A percentile compares a stretch with the other conserved stretches of the same genome.
phyloP scores from a whole-genome alignment of 164 flowering plant species.

The Hamamelis virginiana region DNA sequence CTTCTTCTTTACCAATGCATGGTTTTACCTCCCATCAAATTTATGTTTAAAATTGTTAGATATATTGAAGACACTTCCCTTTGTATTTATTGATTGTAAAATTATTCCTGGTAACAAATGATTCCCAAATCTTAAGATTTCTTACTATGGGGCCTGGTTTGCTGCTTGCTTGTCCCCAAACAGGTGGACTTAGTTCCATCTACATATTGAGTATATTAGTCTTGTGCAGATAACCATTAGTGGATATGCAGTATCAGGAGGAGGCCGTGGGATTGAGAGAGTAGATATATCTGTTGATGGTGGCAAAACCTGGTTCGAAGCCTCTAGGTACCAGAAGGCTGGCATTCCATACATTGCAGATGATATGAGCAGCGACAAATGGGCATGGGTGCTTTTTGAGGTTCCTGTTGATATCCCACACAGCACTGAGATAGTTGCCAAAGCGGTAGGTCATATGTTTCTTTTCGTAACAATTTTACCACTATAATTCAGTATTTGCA shows the following conservation, averaged over 20 bases:
- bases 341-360: constrained; percentile 61
- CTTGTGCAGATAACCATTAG: constrained; percentile 56
- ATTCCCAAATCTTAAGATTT: neutral
- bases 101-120: neutral
- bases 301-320: constrained; percentile 93
- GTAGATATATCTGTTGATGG: constrained; percentile 90
- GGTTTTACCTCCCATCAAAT: neutral
- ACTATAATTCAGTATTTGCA: neutral
- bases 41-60: neutral
- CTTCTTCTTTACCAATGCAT: too few relatives aligned
- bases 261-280: constrained; percentile 95
- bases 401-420: constrained; percentile 43
- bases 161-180: neutral
- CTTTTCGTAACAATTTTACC: neutral
- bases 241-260: constrained; percentile 96
- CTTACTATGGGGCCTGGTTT: neutral
- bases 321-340: constrained; percentile 63
- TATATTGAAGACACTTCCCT: neutral
- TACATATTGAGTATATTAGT: neutral
- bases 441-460: constrained; percentile 60
- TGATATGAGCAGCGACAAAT: constrained; percentile 65
- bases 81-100: neutral
- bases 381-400: constrained; percentile 96
- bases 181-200: neutral
- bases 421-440: constrained; percentile 72